Evolutionary conservation across 164 flowering plant species (phyloP), one percentile per base, ranked within the genome.

Genomic region (Dillenia suffruticosa): DNA sequence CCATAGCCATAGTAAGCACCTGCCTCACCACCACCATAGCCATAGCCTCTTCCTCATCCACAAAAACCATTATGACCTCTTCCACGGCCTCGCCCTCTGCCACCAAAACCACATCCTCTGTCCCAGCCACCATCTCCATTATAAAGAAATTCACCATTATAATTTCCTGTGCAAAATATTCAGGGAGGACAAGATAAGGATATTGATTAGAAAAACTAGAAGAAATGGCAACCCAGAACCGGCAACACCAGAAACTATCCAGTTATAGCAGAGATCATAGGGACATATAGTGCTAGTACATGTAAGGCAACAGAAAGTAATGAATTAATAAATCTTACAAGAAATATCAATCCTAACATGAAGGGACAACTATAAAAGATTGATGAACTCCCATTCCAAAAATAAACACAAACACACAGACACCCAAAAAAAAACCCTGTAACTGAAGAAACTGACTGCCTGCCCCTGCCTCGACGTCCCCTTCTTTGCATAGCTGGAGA

Each of bases 391-490:
- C 40, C 40, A 32, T 32, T 32, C 40, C 40, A 32, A 7, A 32
- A 32, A 32, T 32, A 32, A 32, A 32, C 40, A 32, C 40, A 32
- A n/a, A n/a, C 7, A 32, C 7, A 32, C 40, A 32, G 7, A 32
- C 7, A 32, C 40, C 5, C 40, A 32, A 5, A 32, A 5, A 32
- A 32, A 32, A 4, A 32, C 40, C 5, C 40, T 32, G 7, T 40
- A 14, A 22, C 22, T 48, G 53, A 32, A 44, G 46, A 10, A 56
- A 17, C 16, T 10, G 10, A 49, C 5, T n/a, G 9, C 51, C 80
- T 68, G 56, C 75, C 78, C 14, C 77, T 63, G 22, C 70, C 72
- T 46, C 77, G 77, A 65, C 74, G 76, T 44, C 80, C 78, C 59
- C 75, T 76, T 44, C 79, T 77, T 51, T 74, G 69, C 14, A 62